A percentile compares a stretch with the other conserved stretches of the same genome.
These are phyloP conservation scores for Pleurotus salmoneostramineus DNA, from an alignment of 768 basidiomycete genomes.

Conservation along the genomic window DNA sequence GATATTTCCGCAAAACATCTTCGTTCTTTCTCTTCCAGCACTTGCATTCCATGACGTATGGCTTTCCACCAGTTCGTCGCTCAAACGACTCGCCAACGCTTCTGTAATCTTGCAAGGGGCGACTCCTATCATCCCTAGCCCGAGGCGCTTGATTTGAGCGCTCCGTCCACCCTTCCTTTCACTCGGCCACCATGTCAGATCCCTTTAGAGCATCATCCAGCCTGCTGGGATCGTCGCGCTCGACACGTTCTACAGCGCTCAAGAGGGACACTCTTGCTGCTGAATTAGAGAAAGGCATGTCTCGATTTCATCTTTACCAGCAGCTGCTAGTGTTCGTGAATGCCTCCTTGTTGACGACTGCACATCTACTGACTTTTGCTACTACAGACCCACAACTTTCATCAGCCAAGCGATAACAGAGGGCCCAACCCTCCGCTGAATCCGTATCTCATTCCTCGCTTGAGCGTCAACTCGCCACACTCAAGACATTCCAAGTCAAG, in stretches of 20 bases:
- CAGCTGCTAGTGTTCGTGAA: background rate
- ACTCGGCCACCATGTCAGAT: background rate
- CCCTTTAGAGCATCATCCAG: background rate
- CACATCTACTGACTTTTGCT: slow-evolving; percentile 1
- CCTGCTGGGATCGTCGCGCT: background rate
- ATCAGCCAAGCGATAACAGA: slow-evolving; percentile 63
- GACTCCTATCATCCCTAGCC: no score
- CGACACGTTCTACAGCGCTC: slow-evolving; percentile 22
- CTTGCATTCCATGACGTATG: no score
- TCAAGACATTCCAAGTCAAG: slow-evolving; percentile 58
- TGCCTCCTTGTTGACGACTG: background rate
- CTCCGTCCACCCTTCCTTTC: no score
- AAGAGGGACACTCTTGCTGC: slow-evolving; percentile 61
- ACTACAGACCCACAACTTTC: slow-evolving; percentile 60
- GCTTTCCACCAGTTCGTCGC: no score
- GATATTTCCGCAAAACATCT: no score
- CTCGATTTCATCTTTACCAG: no score
- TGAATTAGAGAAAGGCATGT: slow-evolving; percentile 39
- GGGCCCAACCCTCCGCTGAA: slow-evolving; percentile 57
- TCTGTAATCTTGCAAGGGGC: no score
- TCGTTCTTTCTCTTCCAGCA: no score
- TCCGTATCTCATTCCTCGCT: slow-evolving; percentile 59
- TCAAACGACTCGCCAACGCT: no score
- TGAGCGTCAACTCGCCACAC: slow-evolving; percentile 63
- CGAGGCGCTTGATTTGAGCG: no score